A percentile compares a stretch with the other conserved stretches of the same genome.
Evolutionary conservation across 768 basidiomycete species (phyloP).

Genomic region (Kwoniella dejecticola): DNA sequence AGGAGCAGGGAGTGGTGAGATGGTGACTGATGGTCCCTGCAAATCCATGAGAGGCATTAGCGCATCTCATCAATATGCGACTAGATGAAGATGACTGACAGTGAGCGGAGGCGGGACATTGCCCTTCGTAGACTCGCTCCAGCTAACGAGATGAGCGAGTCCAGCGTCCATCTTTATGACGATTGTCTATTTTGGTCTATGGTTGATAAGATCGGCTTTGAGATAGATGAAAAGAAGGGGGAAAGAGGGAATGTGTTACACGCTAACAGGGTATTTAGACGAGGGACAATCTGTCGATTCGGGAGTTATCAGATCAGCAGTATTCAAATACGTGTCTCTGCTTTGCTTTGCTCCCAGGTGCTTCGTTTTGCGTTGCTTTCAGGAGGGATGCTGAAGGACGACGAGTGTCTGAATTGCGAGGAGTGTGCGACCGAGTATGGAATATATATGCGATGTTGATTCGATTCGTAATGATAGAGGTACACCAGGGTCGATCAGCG

Average conservation of each 20-base stretch:
- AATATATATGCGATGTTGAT: no score
- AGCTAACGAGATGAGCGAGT: slow-evolving; percentile 45
- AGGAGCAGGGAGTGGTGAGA: slow-evolving; percentile 39
- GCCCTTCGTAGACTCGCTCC: slow-evolving; percentile 47
- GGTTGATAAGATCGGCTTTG: not conserved
- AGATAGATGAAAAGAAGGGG: not conserved
- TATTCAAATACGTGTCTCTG: no score
- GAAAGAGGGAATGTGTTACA: not conserved
- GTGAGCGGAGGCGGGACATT: slow-evolving; percentile 51
- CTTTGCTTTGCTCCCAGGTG: no score
- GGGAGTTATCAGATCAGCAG: no score
- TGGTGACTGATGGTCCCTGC: slow-evolving; percentile 50
- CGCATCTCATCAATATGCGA: not conserved
- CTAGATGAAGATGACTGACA: slow-evolving; percentile 28
- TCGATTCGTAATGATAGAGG: no score
- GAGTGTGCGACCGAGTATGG: not conserved
- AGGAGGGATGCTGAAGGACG: not conserved
- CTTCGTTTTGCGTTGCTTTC: no score
- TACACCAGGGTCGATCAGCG: not conserved
- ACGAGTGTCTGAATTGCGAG: not conserved
- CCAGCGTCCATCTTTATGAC: slow-evolving; percentile 40
- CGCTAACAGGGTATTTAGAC: no score
- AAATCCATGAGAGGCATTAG: not conserved
- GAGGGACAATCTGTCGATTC: no score
- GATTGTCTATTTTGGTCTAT: not conserved